These are phyloP conservation scores for Aleurites moluccanus DNA, from an alignment of 441 rosid genomes.

Conservation along the genomic window DNA sequence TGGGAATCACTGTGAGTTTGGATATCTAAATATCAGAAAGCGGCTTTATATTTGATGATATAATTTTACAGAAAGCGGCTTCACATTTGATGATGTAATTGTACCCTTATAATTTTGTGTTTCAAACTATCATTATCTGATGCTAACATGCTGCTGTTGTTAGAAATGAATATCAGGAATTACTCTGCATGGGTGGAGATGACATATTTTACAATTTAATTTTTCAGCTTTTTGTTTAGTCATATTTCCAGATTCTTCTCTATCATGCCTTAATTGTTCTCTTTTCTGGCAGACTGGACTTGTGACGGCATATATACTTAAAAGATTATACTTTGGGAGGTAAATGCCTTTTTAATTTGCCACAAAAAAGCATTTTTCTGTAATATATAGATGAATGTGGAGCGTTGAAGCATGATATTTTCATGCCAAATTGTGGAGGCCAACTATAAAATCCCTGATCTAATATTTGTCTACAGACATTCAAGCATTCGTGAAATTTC, in stretches of 20 bases:
- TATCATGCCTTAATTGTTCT: not conserved
- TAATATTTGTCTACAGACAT: constrained; percentile 44
- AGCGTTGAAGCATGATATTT: not conserved
- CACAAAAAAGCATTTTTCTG: not conserved
- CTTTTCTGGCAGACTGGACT: constrained; percentile 61
- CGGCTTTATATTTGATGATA: not conserved
- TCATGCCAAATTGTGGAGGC: constrained; percentile 7
- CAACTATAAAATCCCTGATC: not conserved
- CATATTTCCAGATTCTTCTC: not conserved
- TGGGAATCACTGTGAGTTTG: constrained; percentile 64
- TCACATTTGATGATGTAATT: no score
- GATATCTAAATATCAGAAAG: not conserved
- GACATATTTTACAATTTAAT: no score
- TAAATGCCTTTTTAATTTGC: constrained; percentile 19
- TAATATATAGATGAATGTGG: not conserved
- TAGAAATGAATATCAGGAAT: not conserved
- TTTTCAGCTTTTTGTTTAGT: not conserved
- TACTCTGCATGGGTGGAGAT: not conserved
- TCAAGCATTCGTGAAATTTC: constrained; percentile 76
- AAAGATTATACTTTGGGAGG: constrained; percentile 70
- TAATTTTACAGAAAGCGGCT: no score
- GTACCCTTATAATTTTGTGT: no score
- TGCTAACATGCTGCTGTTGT: no score
- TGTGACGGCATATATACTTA: constrained; percentile 61
- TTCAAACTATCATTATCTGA: no score